A percentile compares a stretch with the other conserved stretches of the same genome.
Conservation (phyloP, 2,329 filamentous ascomycete species). For the Calonectria fujianensis region DNA sequence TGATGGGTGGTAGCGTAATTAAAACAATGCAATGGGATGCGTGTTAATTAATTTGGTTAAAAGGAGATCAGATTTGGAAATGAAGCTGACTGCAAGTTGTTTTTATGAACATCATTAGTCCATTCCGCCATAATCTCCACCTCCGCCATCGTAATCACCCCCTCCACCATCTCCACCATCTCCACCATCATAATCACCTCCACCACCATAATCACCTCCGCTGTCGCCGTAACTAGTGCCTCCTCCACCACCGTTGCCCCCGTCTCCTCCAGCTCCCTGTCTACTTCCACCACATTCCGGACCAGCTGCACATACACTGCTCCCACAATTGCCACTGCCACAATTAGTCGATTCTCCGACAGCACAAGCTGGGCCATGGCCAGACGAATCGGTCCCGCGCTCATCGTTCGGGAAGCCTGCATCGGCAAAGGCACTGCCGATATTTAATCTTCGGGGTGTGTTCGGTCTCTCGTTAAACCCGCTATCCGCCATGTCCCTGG, state of each 20-base stretch:
- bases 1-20: background rate
- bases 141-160: background rate
- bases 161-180: background rate
- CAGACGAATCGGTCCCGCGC: background rate
- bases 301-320: background rate
- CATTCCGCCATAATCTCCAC: background rate
- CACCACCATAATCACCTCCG: background rate
- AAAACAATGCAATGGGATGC: background rate
- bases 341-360: background rate
- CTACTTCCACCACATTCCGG: background rate
- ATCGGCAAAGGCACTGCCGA: background rate
- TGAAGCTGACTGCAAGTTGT: background rate
- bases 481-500: background rate
- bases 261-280: background rate
- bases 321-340: background rate
- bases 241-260: background rate
- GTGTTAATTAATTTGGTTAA: background rate
- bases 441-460: background rate
- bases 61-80: background rate
- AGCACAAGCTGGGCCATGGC: background rate
- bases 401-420: constrained; percentile 3
- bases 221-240: background rate
- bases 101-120: background rate
- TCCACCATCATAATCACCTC: background rate
- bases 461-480: background rate